A percentile compares a stretch with the other conserved stretches of the same genome.
These are phyloP conservation scores for Jacaranda mimosifolia DNA, from an alignment of 257 asterid genomes.

Conservation along the genomic window DNA sequence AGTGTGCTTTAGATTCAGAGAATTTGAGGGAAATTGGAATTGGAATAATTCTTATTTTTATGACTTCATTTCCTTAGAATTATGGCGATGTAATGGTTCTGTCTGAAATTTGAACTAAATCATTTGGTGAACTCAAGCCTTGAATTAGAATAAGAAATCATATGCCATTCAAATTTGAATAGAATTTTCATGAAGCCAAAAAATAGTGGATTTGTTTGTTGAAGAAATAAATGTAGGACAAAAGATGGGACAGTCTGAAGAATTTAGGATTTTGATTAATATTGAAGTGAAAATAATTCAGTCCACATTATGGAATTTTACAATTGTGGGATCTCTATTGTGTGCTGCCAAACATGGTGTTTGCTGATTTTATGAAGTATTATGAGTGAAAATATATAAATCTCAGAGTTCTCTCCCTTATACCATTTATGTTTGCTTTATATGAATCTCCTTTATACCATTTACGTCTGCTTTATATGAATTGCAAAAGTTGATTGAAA, in stretches of 20 bases:
- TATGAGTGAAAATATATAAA: no score
- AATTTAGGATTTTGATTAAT: constrained; percentile 19
- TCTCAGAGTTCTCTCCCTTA: no score
- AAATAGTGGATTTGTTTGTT: neutral
- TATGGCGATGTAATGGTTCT: neutral
- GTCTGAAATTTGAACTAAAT: neutral
- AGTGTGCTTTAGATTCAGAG: constrained; percentile 2
- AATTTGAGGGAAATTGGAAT: constrained; percentile 5
- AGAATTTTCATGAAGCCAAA: neutral
- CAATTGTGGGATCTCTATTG: neutral
- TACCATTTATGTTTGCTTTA: no score
- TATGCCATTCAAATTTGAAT: neutral
- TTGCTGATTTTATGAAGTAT: no score
- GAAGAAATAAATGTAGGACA: neutral
- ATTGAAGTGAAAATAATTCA: neutral
- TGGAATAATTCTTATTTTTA: neutral
- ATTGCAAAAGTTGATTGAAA: neutral
- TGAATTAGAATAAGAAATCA: constrained; percentile 3
- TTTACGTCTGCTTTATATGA: no score
- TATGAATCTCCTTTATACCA: no score
- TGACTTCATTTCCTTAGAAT: constrained; percentile 3
- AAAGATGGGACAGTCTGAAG: neutral
- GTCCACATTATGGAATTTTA: constrained; percentile 9
- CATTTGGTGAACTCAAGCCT: constrained; percentile 5
- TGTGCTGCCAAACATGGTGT: neutral